Conservation (phyloP, 768 basidiomycete genomes). For the Auriscalpium orientale region DNA sequence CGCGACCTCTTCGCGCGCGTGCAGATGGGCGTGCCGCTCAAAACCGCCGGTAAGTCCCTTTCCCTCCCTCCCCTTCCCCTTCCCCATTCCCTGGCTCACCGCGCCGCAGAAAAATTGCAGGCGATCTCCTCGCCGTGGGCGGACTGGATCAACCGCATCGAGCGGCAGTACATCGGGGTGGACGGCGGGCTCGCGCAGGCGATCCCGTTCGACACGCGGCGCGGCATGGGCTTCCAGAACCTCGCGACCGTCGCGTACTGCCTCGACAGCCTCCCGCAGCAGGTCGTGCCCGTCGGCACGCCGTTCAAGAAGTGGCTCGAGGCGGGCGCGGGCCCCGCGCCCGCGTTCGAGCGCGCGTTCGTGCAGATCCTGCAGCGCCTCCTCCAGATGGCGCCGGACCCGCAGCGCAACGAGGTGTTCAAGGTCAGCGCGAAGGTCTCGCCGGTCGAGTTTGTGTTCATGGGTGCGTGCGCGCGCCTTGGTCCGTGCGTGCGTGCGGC, state of each 20-base stretch:
- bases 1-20: slow-evolving; percentile 81
- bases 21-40: slow-evolving; percentile 70
- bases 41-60: slow-evolving; percentile 51
- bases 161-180: slow-evolving; percentile 45
- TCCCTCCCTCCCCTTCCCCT: not conserved
- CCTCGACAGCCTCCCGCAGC: slow-evolving; percentile 44
- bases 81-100: not conserved
- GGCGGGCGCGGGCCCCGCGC: slow-evolving; percentile 29
- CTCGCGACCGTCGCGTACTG: slow-evolving; percentile 65
- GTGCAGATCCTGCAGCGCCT: slow-evolving; percentile 46
- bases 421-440: slow-evolving; percentile 52
- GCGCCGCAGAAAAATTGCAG: slow-evolving; percentile 60
- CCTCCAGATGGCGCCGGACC: slow-evolving; percentile 41
- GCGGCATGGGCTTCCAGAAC: slow-evolving; percentile 73
- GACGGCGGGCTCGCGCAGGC: slow-evolving; percentile 50
- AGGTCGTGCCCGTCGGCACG: slow-evolving; percentile 41
- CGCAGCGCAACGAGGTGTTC: slow-evolving; percentile 24
- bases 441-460: slow-evolving; percentile 74
- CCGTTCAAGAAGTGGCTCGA: slow-evolving; percentile 43
- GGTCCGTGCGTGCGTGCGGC: not conserved
- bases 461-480: slow-evolving; percentile 40
- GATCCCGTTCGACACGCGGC: slow-evolving; percentile 57
- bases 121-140: slow-evolving; percentile 69
- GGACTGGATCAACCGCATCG: slow-evolving; percentile 56
- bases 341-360: slow-evolving; percentile 47